Percentiles rank a stretch among this genome's conserved stretches.
phyloP scores from a whole-genome alignment of 306 rosid species.

The Corylus heterophylla region DNA sequence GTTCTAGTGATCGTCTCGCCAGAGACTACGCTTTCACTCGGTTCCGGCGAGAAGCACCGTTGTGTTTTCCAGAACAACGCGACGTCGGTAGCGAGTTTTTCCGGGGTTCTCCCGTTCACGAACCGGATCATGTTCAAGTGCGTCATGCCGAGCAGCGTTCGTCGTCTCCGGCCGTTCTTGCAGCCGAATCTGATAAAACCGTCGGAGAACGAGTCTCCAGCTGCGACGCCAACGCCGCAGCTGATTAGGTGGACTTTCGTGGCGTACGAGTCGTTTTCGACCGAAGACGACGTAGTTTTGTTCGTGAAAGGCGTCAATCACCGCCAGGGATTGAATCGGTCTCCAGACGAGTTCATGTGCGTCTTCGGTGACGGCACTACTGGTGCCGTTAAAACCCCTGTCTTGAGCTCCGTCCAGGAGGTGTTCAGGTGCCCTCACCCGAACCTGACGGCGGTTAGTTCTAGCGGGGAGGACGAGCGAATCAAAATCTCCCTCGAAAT shows the following conservation, averaged over 20 bases:
- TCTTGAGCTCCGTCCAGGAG: constrained; percentile 64
- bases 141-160: constrained; percentile 39
- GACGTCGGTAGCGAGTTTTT: constrained; percentile 39
- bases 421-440: constrained; percentile 78
- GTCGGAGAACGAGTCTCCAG: background rate
- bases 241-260: constrained; percentile 52
- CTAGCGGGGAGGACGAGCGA: constrained; percentile 1
- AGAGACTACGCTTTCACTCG: constrained; percentile 15
- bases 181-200: constrained; percentile 40
- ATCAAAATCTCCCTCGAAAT: constrained; percentile 57
- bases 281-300: constrained; percentile 57
- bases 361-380: constrained; percentile 33
- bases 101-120: constrained; percentile 34
- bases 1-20: constrained; percentile 45
- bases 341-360: constrained; percentile 51
- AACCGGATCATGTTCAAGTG: constrained; percentile 52
- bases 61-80: constrained; percentile 55
- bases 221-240: constrained; percentile 24
- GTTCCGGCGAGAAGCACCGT: background rate
- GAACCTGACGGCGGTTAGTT: constrained; percentile 14
- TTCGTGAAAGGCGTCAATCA: constrained; percentile 68
- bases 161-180: constrained; percentile 39
- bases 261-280: constrained; percentile 61
- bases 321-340: constrained; percentile 44
- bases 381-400: constrained; percentile 41